Evolutionary conservation across 2,329 filamentous ascomycete genomes (phyloP), one percentile per base, ranked within the genome.

Genomic region (Penicillium sumatraense): DNA sequence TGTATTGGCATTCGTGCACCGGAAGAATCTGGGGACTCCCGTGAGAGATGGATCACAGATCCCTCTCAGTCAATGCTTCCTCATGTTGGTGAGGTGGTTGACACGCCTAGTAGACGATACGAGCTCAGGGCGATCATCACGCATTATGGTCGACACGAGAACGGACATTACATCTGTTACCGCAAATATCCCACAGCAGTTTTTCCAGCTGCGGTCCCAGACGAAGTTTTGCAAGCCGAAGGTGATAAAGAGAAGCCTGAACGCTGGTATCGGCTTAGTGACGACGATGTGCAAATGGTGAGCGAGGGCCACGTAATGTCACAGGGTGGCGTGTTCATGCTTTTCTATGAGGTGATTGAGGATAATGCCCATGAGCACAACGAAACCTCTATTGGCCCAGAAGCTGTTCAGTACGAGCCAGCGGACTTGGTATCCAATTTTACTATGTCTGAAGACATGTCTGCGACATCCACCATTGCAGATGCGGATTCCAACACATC

Each of bases 121-220:
- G 86, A 90, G 68, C 79, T 98, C 14, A 85, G 89, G 50, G 91
- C 93, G 26, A 89, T 93, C 0, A 85, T 98, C 9, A 95, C 91
- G 1, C 95, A 98, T 70, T 90, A 89, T 58, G 95, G 95, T 3
- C 83, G 89, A 27, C 95, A 98, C 71, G 92, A 97, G 59, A 96
- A 96, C 65, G 95, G 95, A 0, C 95, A 99, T 75, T 98, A 99
- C 65, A 87, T 97, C 35, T 96, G 91, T 71, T 96, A 95, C 72
- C 84, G 91, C 49, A 90, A 89, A 66, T 88, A 91, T 66, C 81
- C 84, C 1, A 64, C 67, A 3, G 62, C 71, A 1, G 58, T 57
- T 7, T 76, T 76, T 40, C 70, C 74, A 5, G 68, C 63, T 3
- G 57, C 66, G 33, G 64, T 72, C 8, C 66, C 70, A 8, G 68